phyloP scores from a whole-genome alignment of 2,329 filamentous ascomycete genomes.

The Penicillium frequentans region DNA sequence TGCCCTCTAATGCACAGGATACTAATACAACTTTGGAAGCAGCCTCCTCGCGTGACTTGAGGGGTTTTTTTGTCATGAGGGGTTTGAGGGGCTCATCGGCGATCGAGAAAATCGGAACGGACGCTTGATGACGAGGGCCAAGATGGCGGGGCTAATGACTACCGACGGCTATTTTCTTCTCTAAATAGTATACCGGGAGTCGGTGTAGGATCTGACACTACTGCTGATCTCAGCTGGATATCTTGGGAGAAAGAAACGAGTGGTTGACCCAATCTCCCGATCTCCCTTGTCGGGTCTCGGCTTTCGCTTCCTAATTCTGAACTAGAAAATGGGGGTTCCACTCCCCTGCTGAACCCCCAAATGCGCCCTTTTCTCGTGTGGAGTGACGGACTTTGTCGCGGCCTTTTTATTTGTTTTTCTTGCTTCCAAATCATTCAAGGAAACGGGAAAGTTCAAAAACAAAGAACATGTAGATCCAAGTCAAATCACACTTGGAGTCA shows the following conservation, averaged over 20 bases:
- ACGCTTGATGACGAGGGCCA: slow-evolving; percentile 16
- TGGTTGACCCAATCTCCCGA: background rate
- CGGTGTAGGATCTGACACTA: background rate
- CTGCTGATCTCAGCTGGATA: background rate
- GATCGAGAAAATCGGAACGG: background rate
- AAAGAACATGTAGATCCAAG: background rate
- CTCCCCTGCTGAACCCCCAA: background rate
- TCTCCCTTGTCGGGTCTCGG: background rate
- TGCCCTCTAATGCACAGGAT: background rate
- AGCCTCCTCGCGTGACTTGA: background rate
- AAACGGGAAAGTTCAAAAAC: background rate
- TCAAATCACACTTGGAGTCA: background rate
- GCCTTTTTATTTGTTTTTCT: background rate
- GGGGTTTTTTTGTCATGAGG: slow-evolving; percentile 1
- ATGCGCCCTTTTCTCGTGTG: background rate
- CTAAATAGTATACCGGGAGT: background rate
- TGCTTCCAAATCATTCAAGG: background rate
- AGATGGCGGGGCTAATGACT: slow-evolving; percentile 4
- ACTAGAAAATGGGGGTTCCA: background rate
- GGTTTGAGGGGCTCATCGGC: background rate
- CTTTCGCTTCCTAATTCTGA: background rate
- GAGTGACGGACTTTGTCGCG: background rate
- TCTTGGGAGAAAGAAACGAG: background rate
- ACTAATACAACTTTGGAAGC: background rate
- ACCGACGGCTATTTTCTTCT: background rate